Evolutionary conservation across 257 asterid species (phyloP).

Genomic region (Nicotiana obtusifolia): DNA sequence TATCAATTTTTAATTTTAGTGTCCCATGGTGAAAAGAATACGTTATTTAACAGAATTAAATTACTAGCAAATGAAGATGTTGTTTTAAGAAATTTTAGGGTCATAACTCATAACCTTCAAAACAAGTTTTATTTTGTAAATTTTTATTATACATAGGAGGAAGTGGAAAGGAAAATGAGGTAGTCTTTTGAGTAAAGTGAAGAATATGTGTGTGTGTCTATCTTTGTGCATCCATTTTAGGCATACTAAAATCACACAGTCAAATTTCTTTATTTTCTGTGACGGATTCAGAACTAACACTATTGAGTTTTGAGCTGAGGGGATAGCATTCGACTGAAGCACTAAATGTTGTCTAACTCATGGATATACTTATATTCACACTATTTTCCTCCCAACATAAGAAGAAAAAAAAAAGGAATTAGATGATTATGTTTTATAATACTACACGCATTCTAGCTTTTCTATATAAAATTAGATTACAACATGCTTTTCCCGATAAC

Average conservation of each 20-base stretch:
- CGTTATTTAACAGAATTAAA: background rate
- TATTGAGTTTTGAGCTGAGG: background rate
- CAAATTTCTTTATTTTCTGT: background rate
- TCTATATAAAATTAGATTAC: background rate
- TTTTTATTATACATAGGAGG: too few species aligned
- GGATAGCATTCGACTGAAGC: background rate
- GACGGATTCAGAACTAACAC: too few species aligned
- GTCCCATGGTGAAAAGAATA: background rate
- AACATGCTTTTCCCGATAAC: background rate
- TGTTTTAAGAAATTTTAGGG: background rate
- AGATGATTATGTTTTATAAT: too few species aligned
- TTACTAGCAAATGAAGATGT: background rate
- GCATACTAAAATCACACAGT: too few species aligned
- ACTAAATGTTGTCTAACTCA: background rate
- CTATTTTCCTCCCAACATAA: too few species aligned
- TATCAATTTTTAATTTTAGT: background rate
- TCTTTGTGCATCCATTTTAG: too few species aligned
- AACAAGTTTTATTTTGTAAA: background rate
- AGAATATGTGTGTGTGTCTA: too few species aligned
- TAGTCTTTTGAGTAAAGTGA: too few species aligned
- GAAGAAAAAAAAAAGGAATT: too few species aligned
- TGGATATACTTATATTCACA: background rate
- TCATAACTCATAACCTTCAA: background rate
- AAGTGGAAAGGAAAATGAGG: too few species aligned
- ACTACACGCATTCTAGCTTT: background rate